These are phyloP conservation scores for Botryotinia narcissicola DNA, from an alignment of 2,329 filamentous ascomycete species.

Conservation along the genomic window DNA sequence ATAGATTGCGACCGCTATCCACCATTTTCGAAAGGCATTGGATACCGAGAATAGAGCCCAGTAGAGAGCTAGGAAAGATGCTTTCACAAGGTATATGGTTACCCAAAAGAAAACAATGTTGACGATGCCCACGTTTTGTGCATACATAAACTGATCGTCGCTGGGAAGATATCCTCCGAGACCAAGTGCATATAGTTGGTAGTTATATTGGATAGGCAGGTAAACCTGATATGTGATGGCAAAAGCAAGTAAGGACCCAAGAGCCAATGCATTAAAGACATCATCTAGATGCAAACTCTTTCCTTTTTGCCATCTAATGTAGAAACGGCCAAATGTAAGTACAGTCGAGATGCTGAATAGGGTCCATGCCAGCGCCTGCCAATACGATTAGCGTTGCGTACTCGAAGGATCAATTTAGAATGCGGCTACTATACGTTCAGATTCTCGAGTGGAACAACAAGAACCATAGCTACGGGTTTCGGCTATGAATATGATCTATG, in stretches of 20 bases:
- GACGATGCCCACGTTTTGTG: slow-evolving; percentile 8
- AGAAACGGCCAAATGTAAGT: slow-evolving; percentile 10
- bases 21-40: neutral
- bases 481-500: neutral
- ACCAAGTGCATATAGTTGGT: slow-evolving; percentile 9
- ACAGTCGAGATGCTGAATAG: slow-evolving; percentile 8
- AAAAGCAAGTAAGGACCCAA: slow-evolving; percentile 7
- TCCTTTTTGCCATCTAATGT: slow-evolving; percentile 5
- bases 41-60: slow-evolving; percentile 12
- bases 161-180: neutral
- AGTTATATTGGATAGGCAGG: slow-evolving; percentile 12
- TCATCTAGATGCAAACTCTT: slow-evolving; percentile 6
- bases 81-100: slow-evolving; percentile 17
- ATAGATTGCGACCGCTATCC: slow-evolving; percentile 4
- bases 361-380: slow-evolving; percentile 19
- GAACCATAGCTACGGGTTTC: neutral
- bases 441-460: slow-evolving; percentile 5
- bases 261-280: slow-evolving; percentile 9
- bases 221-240: slow-evolving; percentile 8
- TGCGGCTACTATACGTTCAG: neutral
- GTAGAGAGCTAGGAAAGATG: slow-evolving; percentile 8
- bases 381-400: neutral
- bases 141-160: slow-evolving; percentile 1
- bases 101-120: slow-evolving; percentile 18
- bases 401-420: neutral